Percentiles rank a stretch among this genome's conserved stretches.
Evolutionary conservation across 495 filamentous ascomycete genomes (phyloP).

Genomic region (Bacidia gigantensis): DNA sequence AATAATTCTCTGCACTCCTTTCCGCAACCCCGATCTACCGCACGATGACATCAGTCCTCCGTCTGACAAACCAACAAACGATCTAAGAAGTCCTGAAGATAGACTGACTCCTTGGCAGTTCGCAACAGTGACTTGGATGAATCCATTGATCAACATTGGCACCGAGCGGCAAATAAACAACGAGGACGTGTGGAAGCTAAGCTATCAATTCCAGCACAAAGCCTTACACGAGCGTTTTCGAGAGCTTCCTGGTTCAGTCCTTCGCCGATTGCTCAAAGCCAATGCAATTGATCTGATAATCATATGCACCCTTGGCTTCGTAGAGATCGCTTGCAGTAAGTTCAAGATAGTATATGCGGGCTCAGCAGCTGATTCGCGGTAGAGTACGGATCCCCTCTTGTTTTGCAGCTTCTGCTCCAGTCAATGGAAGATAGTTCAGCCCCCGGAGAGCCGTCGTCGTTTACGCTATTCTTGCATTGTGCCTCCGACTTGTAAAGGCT

Average conservation of each 20-base stretch:
- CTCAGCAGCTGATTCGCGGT: neutral
- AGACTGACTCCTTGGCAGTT: slow-evolving; percentile 67
- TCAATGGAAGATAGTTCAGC: slow-evolving; percentile 44
- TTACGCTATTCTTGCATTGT: slow-evolving; percentile 49
- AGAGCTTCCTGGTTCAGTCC: slow-evolving; percentile 54
- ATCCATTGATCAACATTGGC: slow-evolving; percentile 51
- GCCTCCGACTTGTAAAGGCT: slow-evolving; percentile 42
- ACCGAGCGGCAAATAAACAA: slow-evolving; percentile 51
- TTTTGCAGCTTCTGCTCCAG: slow-evolving; percentile 57
- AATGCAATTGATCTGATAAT: slow-evolving; percentile 66
- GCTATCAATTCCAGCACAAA: slow-evolving; percentile 62
- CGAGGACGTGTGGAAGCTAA: slow-evolving; percentile 63
- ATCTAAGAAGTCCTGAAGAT: slow-evolving; percentile 69
- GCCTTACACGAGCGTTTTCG: slow-evolving; percentile 59
- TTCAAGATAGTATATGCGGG: neutral
- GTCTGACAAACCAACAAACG: slow-evolving; percentile 39
- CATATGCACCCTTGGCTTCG: slow-evolving; percentile 41
- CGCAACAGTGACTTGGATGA: slow-evolving; percentile 73
- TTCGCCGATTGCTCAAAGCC: slow-evolving; percentile 51
- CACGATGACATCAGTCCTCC: slow-evolving; percentile 47
- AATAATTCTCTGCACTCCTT: slow-evolving; percentile 55
- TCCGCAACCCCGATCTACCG: slow-evolving; percentile 46
- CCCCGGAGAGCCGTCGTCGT: slow-evolving; percentile 44
- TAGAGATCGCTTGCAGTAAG: slow-evolving; percentile 34
- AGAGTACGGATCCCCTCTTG: slow-evolving; percentile 47